phyloP scores from a whole-genome alignment of 2,329 filamentous ascomycete species.

The Aspergillus sp. region DNA sequence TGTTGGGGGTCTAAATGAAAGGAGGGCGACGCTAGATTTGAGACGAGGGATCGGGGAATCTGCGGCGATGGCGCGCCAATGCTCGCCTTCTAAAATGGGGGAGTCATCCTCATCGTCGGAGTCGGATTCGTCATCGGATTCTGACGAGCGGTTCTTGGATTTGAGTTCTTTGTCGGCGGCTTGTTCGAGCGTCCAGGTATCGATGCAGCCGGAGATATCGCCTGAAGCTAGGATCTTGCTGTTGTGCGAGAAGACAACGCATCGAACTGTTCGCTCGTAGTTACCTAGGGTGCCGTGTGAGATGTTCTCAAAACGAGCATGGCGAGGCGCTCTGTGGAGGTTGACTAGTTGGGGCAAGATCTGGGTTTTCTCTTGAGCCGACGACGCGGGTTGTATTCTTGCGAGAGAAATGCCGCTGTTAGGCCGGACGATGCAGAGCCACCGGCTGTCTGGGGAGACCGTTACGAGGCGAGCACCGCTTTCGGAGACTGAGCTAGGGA shows the following conservation, averaged over 20 bases:
- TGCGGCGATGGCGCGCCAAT: slow-evolving; percentile 74
- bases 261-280: slow-evolving; percentile 75
- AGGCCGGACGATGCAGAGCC: slow-evolving; percentile 55
- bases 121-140: slow-evolving; percentile 51
- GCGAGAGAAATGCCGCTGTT: slow-evolving; percentile 60
- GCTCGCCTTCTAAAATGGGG: slow-evolving; percentile 57
- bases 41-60: slow-evolving; percentile 69
- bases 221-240: slow-evolving; percentile 75
- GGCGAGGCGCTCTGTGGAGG: slow-evolving; percentile 38
- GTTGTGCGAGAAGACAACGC: slow-evolving; percentile 75
- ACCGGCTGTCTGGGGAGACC: slow-evolving; percentile 49
- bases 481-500: slow-evolving; percentile 57
- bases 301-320: slow-evolving; percentile 44
- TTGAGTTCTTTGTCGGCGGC: slow-evolving; percentile 42
- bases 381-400: slow-evolving; percentile 44
- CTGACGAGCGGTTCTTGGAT: slow-evolving; percentile 43
- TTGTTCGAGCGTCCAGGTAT: slow-evolving; percentile 76
- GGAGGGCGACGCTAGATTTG: slow-evolving; percentile 61
- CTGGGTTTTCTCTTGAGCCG: slow-evolving; percentile 43
- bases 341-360: slow-evolving; percentile 46
- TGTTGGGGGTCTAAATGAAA: slow-evolving; percentile 63
- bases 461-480: slow-evolving; percentile 67
- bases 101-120: slow-evolving; percentile 46
- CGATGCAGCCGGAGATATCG: slow-evolving; percentile 81
- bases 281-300: slow-evolving; percentile 67